Evolutionary conservation across 2,329 filamentous ascomycete species (phyloP).

Genomic region (Penicillium griseofulvum): DNA sequence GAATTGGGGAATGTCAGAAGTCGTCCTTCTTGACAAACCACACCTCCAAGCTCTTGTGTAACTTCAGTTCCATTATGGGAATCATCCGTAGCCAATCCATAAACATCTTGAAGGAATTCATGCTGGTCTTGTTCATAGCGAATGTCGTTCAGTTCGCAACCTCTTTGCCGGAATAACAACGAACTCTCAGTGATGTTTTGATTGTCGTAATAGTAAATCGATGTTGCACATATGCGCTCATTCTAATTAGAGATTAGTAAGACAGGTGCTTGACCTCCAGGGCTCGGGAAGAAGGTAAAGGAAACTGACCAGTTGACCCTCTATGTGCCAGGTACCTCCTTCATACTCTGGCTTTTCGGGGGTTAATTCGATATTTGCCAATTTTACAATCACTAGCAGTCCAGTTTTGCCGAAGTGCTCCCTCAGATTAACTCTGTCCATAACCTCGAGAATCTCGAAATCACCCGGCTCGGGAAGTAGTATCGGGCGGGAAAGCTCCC

Average conservation of each 20-base stretch:
- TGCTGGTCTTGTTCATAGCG: conserved; percentile 8
- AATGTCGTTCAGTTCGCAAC: conserved; percentile 31
- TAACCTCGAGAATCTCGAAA: neutral
- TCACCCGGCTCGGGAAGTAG: conserved; percentile 17
- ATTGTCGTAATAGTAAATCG: conserved; percentile 63
- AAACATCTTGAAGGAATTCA: conserved; percentile 15
- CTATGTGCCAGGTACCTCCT: conserved; percentile 18
- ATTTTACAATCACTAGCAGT: conserved; percentile 25
- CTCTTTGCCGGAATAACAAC: conserved; percentile 42
- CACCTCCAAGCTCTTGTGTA: conserved; percentile 17
- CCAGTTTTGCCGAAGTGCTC: conserved; percentile 39
- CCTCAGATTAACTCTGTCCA: too few relatives aligned
- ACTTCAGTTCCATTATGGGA: conserved; percentile 20
- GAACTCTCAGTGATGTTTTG: conserved; percentile 61
- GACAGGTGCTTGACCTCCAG: conserved; percentile 28
- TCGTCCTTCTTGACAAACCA: conserved; percentile 17
- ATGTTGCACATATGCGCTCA: conserved; percentile 62
- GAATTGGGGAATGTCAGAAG: conserved; percentile 22
- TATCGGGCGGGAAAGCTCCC: conserved; percentile 6
- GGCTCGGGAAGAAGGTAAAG: neutral
- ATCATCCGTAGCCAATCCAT: neutral
- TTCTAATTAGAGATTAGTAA: conserved; percentile 49
- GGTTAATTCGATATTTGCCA: conserved; percentile 18
- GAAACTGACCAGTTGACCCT: conserved; percentile 16
- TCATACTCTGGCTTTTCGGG: conserved; percentile 15